Conservation (phyloP, 495 filamentous ascomycete species). For the Aspergillus homomorphus region DNA sequence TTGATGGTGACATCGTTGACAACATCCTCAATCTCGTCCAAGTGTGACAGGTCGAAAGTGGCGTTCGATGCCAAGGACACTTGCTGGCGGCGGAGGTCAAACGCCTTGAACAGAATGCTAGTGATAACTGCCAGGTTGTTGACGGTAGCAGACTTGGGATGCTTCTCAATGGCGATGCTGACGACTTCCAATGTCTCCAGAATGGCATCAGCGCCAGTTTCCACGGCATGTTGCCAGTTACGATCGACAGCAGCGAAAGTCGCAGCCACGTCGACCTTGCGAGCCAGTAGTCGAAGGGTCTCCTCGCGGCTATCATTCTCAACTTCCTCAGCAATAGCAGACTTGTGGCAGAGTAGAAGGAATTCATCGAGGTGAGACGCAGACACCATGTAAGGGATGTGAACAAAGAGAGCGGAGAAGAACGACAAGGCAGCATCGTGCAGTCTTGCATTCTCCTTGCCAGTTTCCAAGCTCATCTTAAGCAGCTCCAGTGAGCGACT, state of each 20-base stretch:
- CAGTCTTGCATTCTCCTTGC: constrained; percentile 54
- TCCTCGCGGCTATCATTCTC: constrained; percentile 62
- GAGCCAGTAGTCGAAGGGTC: constrained; percentile 67
- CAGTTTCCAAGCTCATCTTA: constrained; percentile 53
- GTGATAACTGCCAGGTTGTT: constrained; percentile 67
- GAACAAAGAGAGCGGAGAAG: constrained; percentile 69
- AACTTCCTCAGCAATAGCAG: constrained; percentile 55
- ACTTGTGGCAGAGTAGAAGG: constrained; percentile 64
- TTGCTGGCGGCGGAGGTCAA: constrained; percentile 67
- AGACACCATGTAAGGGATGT: constrained; percentile 83
- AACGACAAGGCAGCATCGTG: constrained; percentile 81
- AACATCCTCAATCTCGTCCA: constrained; percentile 62
- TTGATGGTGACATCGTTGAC: constrained; percentile 69
- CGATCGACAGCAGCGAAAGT: constrained; percentile 65
- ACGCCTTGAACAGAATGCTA: constrained; percentile 63
- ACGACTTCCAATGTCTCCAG: constrained; percentile 65
- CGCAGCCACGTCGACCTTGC: constrained; percentile 65
- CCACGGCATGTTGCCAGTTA: constrained; percentile 63
- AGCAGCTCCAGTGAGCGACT: constrained; percentile 67
- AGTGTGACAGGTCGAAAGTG: constrained; percentile 44
- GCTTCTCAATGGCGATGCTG: constrained; percentile 65
- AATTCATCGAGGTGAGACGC: constrained; percentile 66
- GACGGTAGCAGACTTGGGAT: constrained; percentile 68
- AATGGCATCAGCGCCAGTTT: constrained; percentile 57
- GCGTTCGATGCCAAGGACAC: constrained; percentile 32